phyloP scores from a whole-genome alignment of 202 grass and related monocot genomes.

The Elaeis oleifera region DNA sequence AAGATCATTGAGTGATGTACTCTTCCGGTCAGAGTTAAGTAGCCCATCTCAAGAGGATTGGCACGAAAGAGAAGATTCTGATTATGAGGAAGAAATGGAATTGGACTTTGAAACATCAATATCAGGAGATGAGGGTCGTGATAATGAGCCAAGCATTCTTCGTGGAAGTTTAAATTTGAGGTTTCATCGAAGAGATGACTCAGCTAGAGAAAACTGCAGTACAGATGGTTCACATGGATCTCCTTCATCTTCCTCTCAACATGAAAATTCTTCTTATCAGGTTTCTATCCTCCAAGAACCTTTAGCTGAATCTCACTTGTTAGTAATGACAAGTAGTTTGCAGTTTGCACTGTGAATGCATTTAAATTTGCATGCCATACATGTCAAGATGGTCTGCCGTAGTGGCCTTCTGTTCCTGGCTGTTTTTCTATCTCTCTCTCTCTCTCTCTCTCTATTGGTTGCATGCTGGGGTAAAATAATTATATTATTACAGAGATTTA shows the following conservation, averaged over 20 bases:
- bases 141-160: slow-evolving; percentile 57
- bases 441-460: too few species aligned
- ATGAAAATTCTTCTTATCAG: slow-evolving; percentile 49
- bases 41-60: slow-evolving; percentile 39
- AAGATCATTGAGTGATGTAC: slow-evolving; percentile 71
- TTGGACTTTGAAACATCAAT: slow-evolving; percentile 77
- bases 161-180: slow-evolving; percentile 58
- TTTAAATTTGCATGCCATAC: too few species aligned
- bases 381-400: too few species aligned
- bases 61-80: slow-evolving; percentile 56
- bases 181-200: slow-evolving; percentile 57
- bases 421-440: too few species aligned
- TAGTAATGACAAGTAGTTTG: too few species aligned
- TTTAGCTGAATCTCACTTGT: too few species aligned
- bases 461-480: too few species aligned
- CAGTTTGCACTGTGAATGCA: too few species aligned
- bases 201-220: slow-evolving; percentile 39
- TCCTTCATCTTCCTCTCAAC: slow-evolving; percentile 20
- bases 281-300: slow-evolving; percentile 18
- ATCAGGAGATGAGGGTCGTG: slow-evolving; percentile 64
- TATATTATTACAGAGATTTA: too few species aligned
- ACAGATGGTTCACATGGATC: slow-evolving; percentile 32
- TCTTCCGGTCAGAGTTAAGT: slow-evolving; percentile 61
- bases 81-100: slow-evolving; percentile 92
- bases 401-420: too few species aligned